phyloP scores from a whole-genome alignment of 2,329 filamentous ascomycete species.

The Clarireedia homoeocarpa region DNA sequence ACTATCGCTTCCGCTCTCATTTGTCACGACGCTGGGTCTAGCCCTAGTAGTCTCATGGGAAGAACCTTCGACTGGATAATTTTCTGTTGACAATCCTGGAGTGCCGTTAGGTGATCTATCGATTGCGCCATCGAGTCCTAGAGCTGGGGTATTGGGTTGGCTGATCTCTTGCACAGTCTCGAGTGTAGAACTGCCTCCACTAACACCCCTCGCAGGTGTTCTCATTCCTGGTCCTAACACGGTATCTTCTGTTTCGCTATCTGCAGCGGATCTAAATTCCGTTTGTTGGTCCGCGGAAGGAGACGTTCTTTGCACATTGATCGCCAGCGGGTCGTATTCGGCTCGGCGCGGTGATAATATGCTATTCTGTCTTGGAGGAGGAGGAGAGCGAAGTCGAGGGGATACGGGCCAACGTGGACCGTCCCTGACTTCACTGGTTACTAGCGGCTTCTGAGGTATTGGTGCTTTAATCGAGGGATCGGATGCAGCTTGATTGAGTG shows the following conservation, averaged over 20 bases:
- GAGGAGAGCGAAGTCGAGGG: conserved; percentile 69
- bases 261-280: conserved; percentile 18
- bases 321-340: conserved; percentile 43
- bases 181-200: conserved; percentile 53
- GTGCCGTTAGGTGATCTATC: conserved; percentile 40
- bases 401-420: conserved; percentile 67
- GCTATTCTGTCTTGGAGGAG: conserved; percentile 47
- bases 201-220: conserved; percentile 52
- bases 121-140: conserved; percentile 38
- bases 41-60: conserved; percentile 35
- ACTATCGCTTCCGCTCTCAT: conserved; percentile 60
- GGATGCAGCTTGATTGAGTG: conserved; percentile 50
- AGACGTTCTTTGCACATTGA: conserved; percentile 43
- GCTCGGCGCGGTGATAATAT: conserved; percentile 37
- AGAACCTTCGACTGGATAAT: conserved; percentile 25
- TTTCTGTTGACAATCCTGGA: conserved; percentile 39
- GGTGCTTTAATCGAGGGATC: conserved; percentile 56
- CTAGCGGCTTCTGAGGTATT: conserved; percentile 54
- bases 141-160: conserved; percentile 61
- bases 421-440: conserved; percentile 44
- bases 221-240: conserved; percentile 40
- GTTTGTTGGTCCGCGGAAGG: conserved; percentile 34
- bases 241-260: conserved; percentile 25
- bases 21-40: conserved; percentile 36
- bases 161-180: conserved; percentile 92